These are phyloP conservation scores for Trypanosoma grayi DNA, from an alignment of 208 protist species.

Conservation along the genomic window DNA sequence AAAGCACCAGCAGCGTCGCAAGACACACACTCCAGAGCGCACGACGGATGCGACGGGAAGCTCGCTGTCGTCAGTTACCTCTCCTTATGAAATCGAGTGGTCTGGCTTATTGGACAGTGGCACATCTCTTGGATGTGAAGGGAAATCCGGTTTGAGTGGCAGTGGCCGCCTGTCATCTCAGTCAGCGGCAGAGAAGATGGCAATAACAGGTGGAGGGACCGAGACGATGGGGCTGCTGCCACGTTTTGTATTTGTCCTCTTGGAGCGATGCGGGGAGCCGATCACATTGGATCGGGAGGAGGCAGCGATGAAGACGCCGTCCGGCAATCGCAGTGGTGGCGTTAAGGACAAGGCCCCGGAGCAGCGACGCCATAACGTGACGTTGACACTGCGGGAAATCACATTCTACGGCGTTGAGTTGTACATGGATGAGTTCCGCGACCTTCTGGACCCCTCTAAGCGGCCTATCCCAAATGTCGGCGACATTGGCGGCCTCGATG, in stretches of 20 bases:
- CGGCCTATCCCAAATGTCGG: slow-evolving; percentile 52
- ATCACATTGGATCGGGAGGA: slow-evolving; percentile 34
- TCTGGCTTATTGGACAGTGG: neutral
- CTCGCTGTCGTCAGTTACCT: slow-evolving; percentile 2
- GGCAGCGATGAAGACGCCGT: neutral
- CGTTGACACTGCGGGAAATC: slow-evolving; percentile 61
- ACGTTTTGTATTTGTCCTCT: slow-evolving; percentile 67
- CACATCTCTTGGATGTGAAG: neutral
- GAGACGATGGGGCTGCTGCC: slow-evolving; percentile 74
- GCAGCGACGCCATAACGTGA: slow-evolving; percentile 1
- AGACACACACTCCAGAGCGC: neutral
- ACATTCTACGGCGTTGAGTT: slow-evolving; percentile 86
- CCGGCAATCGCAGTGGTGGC: neutral
- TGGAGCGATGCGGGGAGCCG: slow-evolving; percentile 63
- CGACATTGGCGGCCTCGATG: slow-evolving; percentile 67
- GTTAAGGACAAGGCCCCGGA: slow-evolving; percentile 5
- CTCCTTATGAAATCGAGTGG: slow-evolving; percentile 4
- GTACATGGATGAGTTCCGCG: slow-evolving; percentile 81
- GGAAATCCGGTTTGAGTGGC: slow-evolving; percentile 13
- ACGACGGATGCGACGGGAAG: neutral
- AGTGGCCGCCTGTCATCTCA: too few species aligned
- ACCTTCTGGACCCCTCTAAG: slow-evolving; percentile 79
- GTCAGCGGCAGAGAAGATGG: neutral
- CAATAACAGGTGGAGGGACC: neutral
- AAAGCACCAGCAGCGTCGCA: neutral